phyloP scores from a whole-genome alignment of 2,329 filamentous ascomycete species.

The Thelonectria olida region DNA sequence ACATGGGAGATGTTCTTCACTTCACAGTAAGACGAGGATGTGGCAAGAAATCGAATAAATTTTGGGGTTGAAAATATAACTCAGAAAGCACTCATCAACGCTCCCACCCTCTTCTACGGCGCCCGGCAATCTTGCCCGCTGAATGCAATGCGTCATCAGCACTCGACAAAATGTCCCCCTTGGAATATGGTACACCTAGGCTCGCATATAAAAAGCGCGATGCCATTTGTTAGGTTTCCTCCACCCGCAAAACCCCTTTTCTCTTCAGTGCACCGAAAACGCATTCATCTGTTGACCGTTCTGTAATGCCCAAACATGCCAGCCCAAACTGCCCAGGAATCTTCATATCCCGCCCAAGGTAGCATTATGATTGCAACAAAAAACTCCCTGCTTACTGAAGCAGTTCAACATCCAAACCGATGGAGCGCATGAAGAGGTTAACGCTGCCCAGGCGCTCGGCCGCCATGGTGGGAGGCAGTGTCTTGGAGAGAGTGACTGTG shows the following conservation, averaged over 20 bases:
- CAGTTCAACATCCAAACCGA: slow-evolving; percentile 94
- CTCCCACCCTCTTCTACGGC: slow-evolving; percentile 14
- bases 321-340: slow-evolving; percentile 41
- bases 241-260: slow-evolving; percentile 32
- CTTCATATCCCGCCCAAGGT: slow-evolving; percentile 26
- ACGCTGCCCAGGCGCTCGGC: slow-evolving; percentile 87
- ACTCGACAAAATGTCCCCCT: slow-evolving; percentile 27
- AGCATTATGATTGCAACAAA: slow-evolving; percentile 28
- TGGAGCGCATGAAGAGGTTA: slow-evolving; percentile 98
- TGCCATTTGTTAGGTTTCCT: slow-evolving; percentile 24
- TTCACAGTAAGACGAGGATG: background rate
- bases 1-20: background rate
- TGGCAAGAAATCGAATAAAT: slow-evolving; percentile 1
- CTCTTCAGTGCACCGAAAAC: slow-evolving; percentile 25
- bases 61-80: background rate
- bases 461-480: slow-evolving; percentile 86
- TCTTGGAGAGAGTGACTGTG: slow-evolving; percentile 89
- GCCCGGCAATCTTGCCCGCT: slow-evolving; percentile 26
- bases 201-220: slow-evolving; percentile 16
- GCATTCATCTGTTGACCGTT: slow-evolving; percentile 29
- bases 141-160: slow-evolving; percentile 23
- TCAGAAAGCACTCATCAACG: background rate
- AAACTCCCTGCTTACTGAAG: slow-evolving; percentile 48
- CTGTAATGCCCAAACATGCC: slow-evolving; percentile 34
- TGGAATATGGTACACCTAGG: slow-evolving; percentile 35